A percentile compares a stretch with the other conserved stretches of the same genome.
phyloP scores from a whole-genome alignment of 179 eudicot species.

The Silene coronaria region DNA sequence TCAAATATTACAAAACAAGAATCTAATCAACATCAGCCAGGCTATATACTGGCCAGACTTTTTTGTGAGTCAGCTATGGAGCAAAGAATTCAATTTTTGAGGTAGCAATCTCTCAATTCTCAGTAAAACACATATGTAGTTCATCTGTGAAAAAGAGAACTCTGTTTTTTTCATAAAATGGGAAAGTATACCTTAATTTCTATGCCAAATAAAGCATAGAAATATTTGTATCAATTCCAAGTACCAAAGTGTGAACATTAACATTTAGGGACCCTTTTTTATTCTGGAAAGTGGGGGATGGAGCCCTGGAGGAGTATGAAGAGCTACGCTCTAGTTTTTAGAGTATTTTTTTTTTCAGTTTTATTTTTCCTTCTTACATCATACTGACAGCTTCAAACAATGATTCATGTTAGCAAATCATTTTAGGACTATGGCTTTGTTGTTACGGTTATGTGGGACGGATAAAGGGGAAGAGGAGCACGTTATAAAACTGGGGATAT shows the following conservation, averaged over 20 bases:
- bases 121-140: neutral
- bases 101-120: neutral
- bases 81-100: neutral
- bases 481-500: neutral
- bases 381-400: neutral
- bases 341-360: neutral
- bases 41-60: slow-evolving; percentile 3
- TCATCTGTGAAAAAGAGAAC: neutral
- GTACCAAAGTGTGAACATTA: slow-evolving; percentile 3
- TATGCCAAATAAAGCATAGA: neutral
- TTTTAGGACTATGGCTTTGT: neutral
- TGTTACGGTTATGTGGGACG: too few species aligned
- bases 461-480: too few species aligned
- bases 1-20: slow-evolving; percentile 14
- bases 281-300: neutral
- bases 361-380: neutral
- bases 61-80: neutral
- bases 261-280: neutral
- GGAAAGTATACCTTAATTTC: neutral
- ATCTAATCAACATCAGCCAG: slow-evolving; percentile 10
- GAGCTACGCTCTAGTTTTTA: neutral
- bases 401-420: neutral
- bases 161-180: neutral
- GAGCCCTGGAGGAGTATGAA: neutral
- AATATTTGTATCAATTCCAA: slow-evolving; percentile 1